Base-by-base conservation (phyloP, 2,329 filamentous ascomycete species). In the Zalaria sp. region DNA sequence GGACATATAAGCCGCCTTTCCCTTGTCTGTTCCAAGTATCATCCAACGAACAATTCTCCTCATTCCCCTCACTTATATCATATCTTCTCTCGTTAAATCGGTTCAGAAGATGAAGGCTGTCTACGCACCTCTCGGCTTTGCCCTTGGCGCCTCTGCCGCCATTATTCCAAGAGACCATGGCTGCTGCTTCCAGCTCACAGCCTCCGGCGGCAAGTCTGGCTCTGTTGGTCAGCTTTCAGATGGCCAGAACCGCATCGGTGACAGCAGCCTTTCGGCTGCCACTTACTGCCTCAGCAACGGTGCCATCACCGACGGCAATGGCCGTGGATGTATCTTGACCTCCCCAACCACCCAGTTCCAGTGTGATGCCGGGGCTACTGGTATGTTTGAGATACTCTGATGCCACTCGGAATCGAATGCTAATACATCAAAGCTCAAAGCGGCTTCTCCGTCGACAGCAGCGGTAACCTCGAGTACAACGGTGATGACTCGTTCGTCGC, bases 261-360 rank as follows among this genome's bases (percentile, higher is more conserved):
- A 46, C 34, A 37, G 18, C 7, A 32, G 59, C n/a, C 56, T 73
- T 7, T 47, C 60, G 1, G 53, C 65, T 27, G 64, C 64, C 8
- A 61, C 65, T 7, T 80, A 72, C 53, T 74, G 66, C 42, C 65
- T 79, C 50, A 63, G 66, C 45, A 64, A 65, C 35, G 67, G 69
- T 34, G 59, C 29, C 28, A 66, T 81, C 45, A 69, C 62, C 18
- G 77, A 81, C 52, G 53, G 59, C 39, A 63, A 63, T 36, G 69
- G 69, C 37, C 65, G 71, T 43, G 75, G 77, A 26, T 81, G 77
- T 52, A 75, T 77, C 57, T 62, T 79, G 51, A 79, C 76, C 47
- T 63, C 67, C 36, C 67, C 70, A 0, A 75, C 73, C 1, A 67
- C 64, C 25, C 70, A 77, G 38, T 69, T 76, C 43, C 75, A 79